Percentiles rank a stretch among this genome's conserved stretches.
Evolutionary conservation across 1,284 basidiomycete species (phyloP).

Genomic region (Schizopora paradoxa): DNA sequence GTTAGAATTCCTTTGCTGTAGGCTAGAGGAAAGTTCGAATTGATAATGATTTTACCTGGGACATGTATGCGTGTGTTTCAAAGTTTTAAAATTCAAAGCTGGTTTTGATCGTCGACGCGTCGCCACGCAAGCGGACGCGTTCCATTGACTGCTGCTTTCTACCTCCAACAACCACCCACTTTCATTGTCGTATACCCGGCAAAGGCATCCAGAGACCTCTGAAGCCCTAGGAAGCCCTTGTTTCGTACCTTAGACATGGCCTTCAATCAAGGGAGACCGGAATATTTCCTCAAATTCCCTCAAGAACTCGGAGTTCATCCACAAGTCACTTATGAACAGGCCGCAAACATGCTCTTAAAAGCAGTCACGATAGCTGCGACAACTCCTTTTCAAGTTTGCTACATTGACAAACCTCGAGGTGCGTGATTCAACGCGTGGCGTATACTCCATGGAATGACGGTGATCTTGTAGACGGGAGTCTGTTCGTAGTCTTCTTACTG

Average conservation of each 20-base stretch:
- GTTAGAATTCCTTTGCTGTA: constrained; percentile 35
- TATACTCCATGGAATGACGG: neutral
- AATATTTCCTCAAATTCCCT: constrained; percentile 66
- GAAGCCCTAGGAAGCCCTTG: too few species aligned
- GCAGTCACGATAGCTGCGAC: constrained; percentile 48
- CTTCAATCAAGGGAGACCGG: too few species aligned
- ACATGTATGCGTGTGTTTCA: neutral
- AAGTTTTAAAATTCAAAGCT: too few species aligned
- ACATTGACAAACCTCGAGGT: constrained; percentile 71
- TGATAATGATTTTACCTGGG: neutral
- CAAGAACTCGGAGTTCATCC: constrained; percentile 53
- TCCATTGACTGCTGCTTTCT: too few species aligned
- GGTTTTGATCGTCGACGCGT: too few species aligned
- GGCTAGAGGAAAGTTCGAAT: too few species aligned
- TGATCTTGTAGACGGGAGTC: constrained; percentile 49
- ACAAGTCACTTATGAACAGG: constrained; percentile 51
- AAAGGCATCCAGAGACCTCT: too few species aligned
- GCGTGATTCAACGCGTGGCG: constrained; percentile 20
- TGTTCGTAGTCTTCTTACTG: constrained; percentile 52
- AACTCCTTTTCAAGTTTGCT: constrained; percentile 62
- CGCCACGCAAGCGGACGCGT: too few species aligned
- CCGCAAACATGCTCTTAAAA: constrained; percentile 53
- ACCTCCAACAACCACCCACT: too few species aligned
- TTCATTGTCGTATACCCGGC: too few species aligned
- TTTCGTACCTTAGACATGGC: too few species aligned